A percentile compares a stretch with the other conserved stretches of the same genome.
Conservation (phyloP, 805 yeast species). For the Candida dajiaensis region DNA sequence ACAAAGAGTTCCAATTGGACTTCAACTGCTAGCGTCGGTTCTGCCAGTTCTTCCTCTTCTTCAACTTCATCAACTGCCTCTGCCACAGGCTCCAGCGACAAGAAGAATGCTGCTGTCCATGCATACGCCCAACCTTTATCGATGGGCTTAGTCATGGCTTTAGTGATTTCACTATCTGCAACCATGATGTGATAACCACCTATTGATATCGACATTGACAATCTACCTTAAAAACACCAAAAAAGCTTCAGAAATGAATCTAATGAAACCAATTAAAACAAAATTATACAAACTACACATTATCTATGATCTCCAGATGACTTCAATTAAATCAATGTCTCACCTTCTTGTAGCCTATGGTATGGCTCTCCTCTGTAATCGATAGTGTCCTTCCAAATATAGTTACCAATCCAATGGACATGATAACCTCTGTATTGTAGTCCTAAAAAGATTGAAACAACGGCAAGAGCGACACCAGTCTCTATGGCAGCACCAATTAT, state of each 20-base stretch:
- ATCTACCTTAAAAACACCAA: no score
- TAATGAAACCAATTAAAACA: not conserved
- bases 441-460: conserved; percentile 47
- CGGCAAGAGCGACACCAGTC: conserved; percentile 56
- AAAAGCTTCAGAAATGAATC: no score
- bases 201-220: no score
- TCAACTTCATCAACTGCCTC: not conserved
- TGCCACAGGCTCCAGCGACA: not conserved
- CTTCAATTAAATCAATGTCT: not conserved
- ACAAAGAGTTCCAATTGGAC: conserved; percentile 4
- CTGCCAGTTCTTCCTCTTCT: not conserved
- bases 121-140: conserved; percentile 3
- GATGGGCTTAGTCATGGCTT: not conserved
- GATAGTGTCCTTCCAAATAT: conserved; percentile 36
- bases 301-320: not conserved
- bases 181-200: conserved; percentile 1
- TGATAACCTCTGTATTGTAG: conserved; percentile 42
- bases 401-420: conserved; percentile 56
- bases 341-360: conserved; percentile 31
- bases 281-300: no score
- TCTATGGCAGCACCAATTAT: conserved; percentile 54
- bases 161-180: not conserved
- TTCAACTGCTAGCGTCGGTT: not conserved
- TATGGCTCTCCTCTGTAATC: conserved; percentile 28
- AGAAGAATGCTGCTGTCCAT: not conserved